These are phyloP conservation scores for Fusarium xylarioides DNA, from an alignment of 2,329 filamentous ascomycete genomes.

Conservation along the genomic window DNA sequence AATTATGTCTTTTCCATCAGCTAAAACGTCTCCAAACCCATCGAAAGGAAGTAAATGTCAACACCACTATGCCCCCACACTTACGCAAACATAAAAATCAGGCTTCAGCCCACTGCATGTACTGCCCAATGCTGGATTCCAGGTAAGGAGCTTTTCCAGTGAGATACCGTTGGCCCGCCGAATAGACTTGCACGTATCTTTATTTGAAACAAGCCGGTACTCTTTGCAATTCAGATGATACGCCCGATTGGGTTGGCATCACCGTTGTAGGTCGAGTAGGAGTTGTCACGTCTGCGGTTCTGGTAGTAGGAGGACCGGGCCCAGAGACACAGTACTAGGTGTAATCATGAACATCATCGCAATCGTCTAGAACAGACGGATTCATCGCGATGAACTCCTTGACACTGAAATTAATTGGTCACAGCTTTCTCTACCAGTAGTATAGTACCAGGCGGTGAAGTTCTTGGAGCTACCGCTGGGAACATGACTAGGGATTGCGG, in stretches of 20 bases:
- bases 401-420: accelerated
- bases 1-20: too few relatives aligned
- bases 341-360: accelerated
- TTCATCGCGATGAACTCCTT: background rate
- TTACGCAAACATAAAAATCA: background rate
- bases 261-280: accelerated
- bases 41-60: too few relatives aligned
- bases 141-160: background rate
- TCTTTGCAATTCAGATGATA: accelerated
- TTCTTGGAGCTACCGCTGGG: background rate
- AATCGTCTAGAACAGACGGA: background rate
- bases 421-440: background rate
- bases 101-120: background rate
- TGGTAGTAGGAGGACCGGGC: background rate
- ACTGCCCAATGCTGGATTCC: background rate
- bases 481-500: background rate
- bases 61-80: too few relatives aligned
- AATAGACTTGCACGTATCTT: background rate
- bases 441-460: background rate
- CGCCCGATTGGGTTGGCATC: background rate
- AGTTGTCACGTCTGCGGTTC: accelerated
- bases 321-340: background rate
- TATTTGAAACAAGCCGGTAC: background rate
- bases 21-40: too few relatives aligned
- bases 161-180: background rate